Base-by-base conservation (phyloP, 2,329 filamentous ascomycete genomes). In the Fusarium nygamai region DNA sequence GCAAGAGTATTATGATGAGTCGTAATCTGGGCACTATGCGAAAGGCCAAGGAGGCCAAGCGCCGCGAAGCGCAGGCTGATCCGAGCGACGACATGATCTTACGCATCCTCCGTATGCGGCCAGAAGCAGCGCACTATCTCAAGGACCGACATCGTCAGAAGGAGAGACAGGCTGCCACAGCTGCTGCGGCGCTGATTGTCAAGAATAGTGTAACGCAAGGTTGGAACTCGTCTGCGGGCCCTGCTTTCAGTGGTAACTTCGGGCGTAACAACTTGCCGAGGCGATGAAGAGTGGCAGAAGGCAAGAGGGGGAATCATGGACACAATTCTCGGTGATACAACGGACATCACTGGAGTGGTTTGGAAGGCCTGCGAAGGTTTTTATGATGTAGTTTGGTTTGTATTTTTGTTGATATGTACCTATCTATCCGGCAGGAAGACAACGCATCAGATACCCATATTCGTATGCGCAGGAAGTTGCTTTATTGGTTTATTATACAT, bases 71-170 rank as follows among this genome's bases (percentile, higher is more conserved):
- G 4, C 96, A 99, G 81, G 96, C 96, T 3, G 96, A 98, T 81
- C 96, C 96, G 4, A 98, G 93, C 81, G 96, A 99, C 82, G 96
- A 99, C 81, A 98, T 98, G 93, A 98, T 99, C 75, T 83, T 99
- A 78, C 89, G 96, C 27, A 99, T 99, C 74, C 84, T 99, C 75
- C 89, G 96, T 59, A 99, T 99, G 96, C 88, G 96, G 61, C 94
- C 95, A 6, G 96, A 98, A 84, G 96, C 96, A 7, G 89, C 92
- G 56, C 86, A 90, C 39, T 99, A 99, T 83, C 87, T 99, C 69
- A 94, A 94, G 79, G 96, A 98, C 82, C 88, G 96, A 47, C 95
- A 94, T 81, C 89, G 96, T 73, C 96, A 99, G 81, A 97, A 97
- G 86, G 96, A 98, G 85, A 89, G 96, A 74, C 90, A 98, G 80